These are phyloP conservation scores for Pascua sp. DNA, from an alignment of 1,284 basidiomycete genomes.

Conservation along the genomic window DNA sequence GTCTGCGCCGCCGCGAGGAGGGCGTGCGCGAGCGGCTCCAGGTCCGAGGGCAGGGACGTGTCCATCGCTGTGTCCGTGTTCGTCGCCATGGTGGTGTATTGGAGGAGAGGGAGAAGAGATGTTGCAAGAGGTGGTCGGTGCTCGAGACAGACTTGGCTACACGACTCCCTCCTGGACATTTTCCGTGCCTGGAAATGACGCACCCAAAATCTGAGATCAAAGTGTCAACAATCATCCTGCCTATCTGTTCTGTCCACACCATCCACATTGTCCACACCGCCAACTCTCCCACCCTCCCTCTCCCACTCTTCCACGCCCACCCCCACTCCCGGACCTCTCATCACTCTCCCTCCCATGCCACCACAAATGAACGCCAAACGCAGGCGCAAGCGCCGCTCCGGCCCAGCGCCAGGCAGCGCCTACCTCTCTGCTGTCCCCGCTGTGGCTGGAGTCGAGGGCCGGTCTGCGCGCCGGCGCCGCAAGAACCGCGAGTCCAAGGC, in stretches of 20 bases:
- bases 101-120: neutral
- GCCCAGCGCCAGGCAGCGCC: too few relatives aligned
- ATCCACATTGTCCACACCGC: too few relatives aligned
- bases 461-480: too few relatives aligned
- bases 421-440: too few relatives aligned
- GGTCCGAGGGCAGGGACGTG: slow-evolving; percentile 10
- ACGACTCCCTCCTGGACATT: neutral
- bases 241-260: too few relatives aligned
- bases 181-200: slow-evolving; percentile 2
- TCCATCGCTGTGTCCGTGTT: neutral
- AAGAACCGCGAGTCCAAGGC: too few relatives aligned
- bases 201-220: neutral
- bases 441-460: too few relatives aligned
- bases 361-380: too few relatives aligned
- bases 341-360: too few relatives aligned
- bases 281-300: neutral
- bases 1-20: slow-evolving; percentile 30
- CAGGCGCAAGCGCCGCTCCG: too few relatives aligned
- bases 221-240: neutral
- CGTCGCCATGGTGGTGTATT: neutral
- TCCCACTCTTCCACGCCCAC: too few relatives aligned
- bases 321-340: too few relatives aligned
- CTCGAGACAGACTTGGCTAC: neutral
- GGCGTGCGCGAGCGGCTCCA: slow-evolving; percentile 19
- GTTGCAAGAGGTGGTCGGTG: neutral